A percentile compares a stretch with the other conserved stretches of the same genome.
Evolutionary conservation across 2,329 filamentous ascomycete genomes (phyloP).

Genomic region (Aspergillus niger): DNA sequence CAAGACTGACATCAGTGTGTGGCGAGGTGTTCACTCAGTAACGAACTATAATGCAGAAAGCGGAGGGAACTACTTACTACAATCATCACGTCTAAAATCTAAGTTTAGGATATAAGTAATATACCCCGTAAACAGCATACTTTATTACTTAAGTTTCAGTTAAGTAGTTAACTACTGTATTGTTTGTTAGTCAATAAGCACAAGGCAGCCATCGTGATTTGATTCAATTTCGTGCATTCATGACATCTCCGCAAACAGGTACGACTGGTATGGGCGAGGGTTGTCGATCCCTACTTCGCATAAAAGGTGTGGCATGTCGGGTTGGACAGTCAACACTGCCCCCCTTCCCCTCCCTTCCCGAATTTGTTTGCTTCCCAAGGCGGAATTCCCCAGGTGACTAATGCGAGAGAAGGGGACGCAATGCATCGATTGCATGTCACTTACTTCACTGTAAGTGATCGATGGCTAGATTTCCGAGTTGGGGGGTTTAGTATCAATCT

Average conservation of each 20-base stretch:
- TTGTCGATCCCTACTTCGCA: conserved; percentile 8
- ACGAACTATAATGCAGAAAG: background rate
- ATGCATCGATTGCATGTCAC: background rate
- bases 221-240: background rate
- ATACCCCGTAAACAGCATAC: background rate
- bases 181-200: no score
- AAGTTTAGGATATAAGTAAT: background rate
- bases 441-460: background rate
- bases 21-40: background rate
- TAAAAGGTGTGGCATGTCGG: conserved; percentile 4
- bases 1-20: background rate
- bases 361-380: background rate
- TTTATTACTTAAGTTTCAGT: background rate
- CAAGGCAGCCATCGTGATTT: background rate
- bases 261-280: background rate
- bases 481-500: background rate
- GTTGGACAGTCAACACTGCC: conserved; percentile 4
- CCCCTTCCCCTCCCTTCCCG: conserved; percentile 2
- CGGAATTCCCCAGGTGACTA: conserved; percentile 4
- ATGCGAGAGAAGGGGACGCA: background rate
- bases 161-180: no score
- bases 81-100: no score
- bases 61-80: background rate
- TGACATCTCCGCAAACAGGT: conserved; percentile 8
- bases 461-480: background rate